Percentiles rank a stretch among this genome's conserved stretches.
Conservation (phyloP, 495 filamentous ascomycete species). For the Pseudomonodictys pantanalensis region DNA sequence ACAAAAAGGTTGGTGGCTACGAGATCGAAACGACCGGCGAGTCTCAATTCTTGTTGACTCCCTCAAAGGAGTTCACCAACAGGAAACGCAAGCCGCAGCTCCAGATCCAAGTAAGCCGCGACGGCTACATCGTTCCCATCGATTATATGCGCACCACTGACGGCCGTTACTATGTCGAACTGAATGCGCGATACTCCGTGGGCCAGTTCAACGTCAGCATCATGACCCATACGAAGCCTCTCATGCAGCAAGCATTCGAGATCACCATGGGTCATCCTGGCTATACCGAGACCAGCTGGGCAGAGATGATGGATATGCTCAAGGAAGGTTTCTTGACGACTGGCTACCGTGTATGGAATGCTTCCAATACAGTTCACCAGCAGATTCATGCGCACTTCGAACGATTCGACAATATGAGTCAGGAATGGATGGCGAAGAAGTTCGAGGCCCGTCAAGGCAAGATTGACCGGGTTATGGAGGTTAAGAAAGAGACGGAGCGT, state of each 20-base stretch:
- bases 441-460: slow-evolving; percentile 54
- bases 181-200: slow-evolving; percentile 58
- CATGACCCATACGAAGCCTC: slow-evolving; percentile 51
- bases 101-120: slow-evolving; percentile 51
- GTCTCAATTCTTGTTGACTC: slow-evolving; percentile 58
- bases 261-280: slow-evolving; percentile 64
- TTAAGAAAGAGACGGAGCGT: slow-evolving; percentile 2
- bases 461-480: slow-evolving; percentile 4
- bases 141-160: slow-evolving; percentile 55
- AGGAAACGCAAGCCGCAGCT: slow-evolving; percentile 50
- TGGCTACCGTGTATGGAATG: too few species aligned
- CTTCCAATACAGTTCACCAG: too few species aligned
- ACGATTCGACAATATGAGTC: too few species aligned
- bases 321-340: too few species aligned
- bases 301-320: too few species aligned
- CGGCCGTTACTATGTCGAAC: slow-evolving; percentile 56
- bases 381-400: too few species aligned
- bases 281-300: too few species aligned
- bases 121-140: slow-evolving; percentile 45
- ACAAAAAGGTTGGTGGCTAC: slow-evolving; percentile 49
- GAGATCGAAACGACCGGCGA: slow-evolving; percentile 63
- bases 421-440: too few species aligned
- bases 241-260: slow-evolving; percentile 52
- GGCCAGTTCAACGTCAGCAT: slow-evolving; percentile 59
- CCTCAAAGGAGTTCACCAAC: slow-evolving; percentile 49